These are phyloP conservation scores for Phoma sp. DNA, from an alignment of 2,329 filamentous ascomycete genomes.

Conservation along the genomic window DNA sequence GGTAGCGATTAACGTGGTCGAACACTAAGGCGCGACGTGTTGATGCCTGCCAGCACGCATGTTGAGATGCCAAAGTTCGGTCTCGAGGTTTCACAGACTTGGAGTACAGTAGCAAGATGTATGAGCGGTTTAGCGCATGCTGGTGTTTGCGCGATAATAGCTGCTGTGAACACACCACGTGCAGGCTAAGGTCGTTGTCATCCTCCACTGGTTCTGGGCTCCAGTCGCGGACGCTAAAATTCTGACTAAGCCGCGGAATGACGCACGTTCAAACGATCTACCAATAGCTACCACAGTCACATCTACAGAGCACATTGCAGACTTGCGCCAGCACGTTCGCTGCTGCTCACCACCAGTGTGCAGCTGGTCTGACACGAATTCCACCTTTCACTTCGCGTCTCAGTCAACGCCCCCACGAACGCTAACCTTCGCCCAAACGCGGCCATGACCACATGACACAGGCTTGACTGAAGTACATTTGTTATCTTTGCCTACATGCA, in stretches of 20 bases:
- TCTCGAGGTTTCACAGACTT: not conserved
- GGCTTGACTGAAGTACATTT: not conserved
- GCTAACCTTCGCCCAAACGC: not conserved
- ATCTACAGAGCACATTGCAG: not conserved
- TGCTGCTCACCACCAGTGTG: not conserved
- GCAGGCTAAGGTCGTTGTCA: conserved; percentile 25
- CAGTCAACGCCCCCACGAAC: not conserved
- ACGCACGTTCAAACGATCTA: conserved; percentile 6
- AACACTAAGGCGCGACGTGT: conserved; percentile 29
- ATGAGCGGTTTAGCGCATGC: not conserved
- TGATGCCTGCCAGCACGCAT: conserved; percentile 38
- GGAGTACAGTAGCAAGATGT: not conserved
- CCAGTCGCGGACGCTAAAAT: conserved; percentile 2
- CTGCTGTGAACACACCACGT: conserved; percentile 20
- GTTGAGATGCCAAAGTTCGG: conserved; percentile 21
- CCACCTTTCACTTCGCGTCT: not conserved
- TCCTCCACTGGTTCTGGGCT: conserved; percentile 17
- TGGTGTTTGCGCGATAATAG: conserved; percentile 1
- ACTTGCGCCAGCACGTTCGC: conserved; percentile 1
- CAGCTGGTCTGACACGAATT: not conserved
- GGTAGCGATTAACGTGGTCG: conserved; percentile 30
- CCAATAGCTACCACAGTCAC: not conserved
- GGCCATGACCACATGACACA: conserved; percentile 10
- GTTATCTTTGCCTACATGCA: not conserved
- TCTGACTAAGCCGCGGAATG: conserved; percentile 14